Evolutionary conservation across 805 yeast genomes (phyloP), one percentile per base, ranked within the genome.

Genomic region (Spathaspora gorwiae): DNA sequence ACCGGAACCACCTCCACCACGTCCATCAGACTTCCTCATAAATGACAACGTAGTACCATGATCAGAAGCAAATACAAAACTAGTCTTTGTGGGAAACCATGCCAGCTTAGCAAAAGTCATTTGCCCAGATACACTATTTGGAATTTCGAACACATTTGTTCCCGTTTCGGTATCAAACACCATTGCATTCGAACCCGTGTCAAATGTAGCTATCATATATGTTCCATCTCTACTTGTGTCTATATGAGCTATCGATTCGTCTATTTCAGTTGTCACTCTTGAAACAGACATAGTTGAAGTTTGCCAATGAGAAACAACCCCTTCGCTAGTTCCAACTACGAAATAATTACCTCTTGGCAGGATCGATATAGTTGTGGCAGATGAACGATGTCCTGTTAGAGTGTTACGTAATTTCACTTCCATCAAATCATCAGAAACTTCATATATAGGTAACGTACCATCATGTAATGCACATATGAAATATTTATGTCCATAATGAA

Each of bases 321-420:
- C 85, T 48, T 80, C 86, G 45, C 72, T 73, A 14, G 83, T 68
- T 0, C 86, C 88, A 1, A 73, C 73, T 2, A 75, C 72, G 9
- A 83, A 46, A 51, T 59, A 75, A 19, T 62, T 52, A 0, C 84
- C 88, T 41, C 68, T 55, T 3, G 83, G 82, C 52, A 80, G 85
- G 42, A 79, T 59, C 13, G 63, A 62, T 11, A 80, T 46, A 29
- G 74, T 54, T 2, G 77, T 71, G 3, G 78, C 71, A 1, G 81
- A 63, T 1, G 83, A 73, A 35, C 78, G 65, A 52, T 82, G 87
- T 15, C 72, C 68, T 31, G 50, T 47, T n/a, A 71, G 52, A 36
- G 59, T 49, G 29, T 57, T 49, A n/a, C 50, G 43, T 24, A 46
- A 35, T 41, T 40, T 36, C 7, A 43, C 49, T 26, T 36, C 45